Conservation (phyloP, 2,329 filamentous ascomycete genomes). For the Hirsutella minnesotensis region DNA sequence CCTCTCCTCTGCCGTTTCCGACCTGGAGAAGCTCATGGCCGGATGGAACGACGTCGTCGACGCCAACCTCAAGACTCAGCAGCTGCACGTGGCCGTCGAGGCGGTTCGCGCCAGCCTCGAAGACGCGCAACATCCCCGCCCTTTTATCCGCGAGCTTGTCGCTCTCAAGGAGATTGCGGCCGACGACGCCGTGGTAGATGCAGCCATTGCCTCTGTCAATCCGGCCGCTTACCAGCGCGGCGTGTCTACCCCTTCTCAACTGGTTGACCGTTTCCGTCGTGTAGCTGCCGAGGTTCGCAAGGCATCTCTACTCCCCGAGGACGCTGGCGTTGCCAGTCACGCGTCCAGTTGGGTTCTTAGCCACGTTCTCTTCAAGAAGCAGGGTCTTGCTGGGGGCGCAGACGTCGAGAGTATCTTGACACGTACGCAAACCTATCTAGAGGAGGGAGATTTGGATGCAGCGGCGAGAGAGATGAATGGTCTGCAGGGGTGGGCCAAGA, state of each 20-base stretch:
- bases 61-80: slow-evolving; percentile 82
- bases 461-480: slow-evolving; percentile 93
- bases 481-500: slow-evolving; percentile 88
- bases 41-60: slow-evolving; percentile 90
- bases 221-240: slow-evolving; percentile 87
- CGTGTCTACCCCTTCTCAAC: slow-evolving; percentile 68
- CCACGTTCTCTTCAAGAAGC: slow-evolving; percentile 95
- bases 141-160: slow-evolving; percentile 86
- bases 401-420: slow-evolving; percentile 92
- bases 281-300: slow-evolving; percentile 90
- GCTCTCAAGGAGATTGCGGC: slow-evolving; percentile 86
- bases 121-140: slow-evolving; percentile 56
- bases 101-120: slow-evolving; percentile 78
- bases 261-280: slow-evolving; percentile 91
- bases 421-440: slow-evolving; percentile 76
- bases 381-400: slow-evolving; percentile 66
- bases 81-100: slow-evolving; percentile 91
- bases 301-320: slow-evolving; percentile 80
- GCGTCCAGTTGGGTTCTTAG: slow-evolving; percentile 81
- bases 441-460: slow-evolving; percentile 85
- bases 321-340: slow-evolving; percentile 89
- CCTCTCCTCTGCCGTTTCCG: slow-evolving; percentile 63
- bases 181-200: slow-evolving; percentile 76
- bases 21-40: slow-evolving; percentile 76
- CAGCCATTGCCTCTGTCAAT: slow-evolving; percentile 93